A percentile compares a stretch with the other conserved stretches of the same genome.
Evolutionary conservation across 441 rosid species (phyloP).

Genomic region (Gossypium trilobum): DNA sequence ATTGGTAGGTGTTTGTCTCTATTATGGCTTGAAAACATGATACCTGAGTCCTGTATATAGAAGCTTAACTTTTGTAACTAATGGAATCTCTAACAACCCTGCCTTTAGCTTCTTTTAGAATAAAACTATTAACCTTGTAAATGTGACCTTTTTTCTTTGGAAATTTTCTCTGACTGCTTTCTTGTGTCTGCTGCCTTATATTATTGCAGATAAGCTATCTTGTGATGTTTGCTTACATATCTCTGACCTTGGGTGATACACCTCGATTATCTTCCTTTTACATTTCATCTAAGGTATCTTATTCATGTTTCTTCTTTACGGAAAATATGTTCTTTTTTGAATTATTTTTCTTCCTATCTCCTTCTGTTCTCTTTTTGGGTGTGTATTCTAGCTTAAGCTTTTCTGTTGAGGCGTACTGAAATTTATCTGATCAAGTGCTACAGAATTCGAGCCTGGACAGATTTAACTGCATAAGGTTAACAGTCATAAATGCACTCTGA

Average conservation of each 20-base stretch:
- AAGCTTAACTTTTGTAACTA: neutral
- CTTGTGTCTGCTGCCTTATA: constrained; percentile 14
- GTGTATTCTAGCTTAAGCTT: neutral
- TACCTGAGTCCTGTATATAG: neutral
- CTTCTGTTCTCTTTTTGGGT: neutral
- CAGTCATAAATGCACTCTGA: constrained; percentile 2
- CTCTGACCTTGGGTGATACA: constrained; percentile 77
- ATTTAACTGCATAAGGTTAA: neutral
- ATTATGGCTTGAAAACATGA: constrained; percentile 7
- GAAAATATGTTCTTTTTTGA: neutral
- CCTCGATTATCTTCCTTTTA: constrained; percentile 65
- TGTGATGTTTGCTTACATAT: constrained; percentile 96
- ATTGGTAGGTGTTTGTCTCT: constrained; percentile 36
- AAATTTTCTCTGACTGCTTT: neutral
- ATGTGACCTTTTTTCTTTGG: neutral
- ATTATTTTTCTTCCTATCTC: neutral
- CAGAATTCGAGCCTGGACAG: neutral
- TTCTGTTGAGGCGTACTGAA: neutral
- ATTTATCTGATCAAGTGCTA: neutral
- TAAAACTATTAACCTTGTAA: neutral
- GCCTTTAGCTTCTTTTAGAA: neutral
- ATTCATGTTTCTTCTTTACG: constrained; percentile 12
- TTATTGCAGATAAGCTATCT: constrained; percentile 85
- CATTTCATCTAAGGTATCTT: constrained; percentile 71
- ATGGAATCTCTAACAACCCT: neutral